A percentile compares a stretch with the other conserved stretches of the same genome.
These are phyloP conservation scores for Trichoderma oligosporum DNA, from an alignment of 2,329 filamentous ascomycete species.

Conservation along the genomic window DNA sequence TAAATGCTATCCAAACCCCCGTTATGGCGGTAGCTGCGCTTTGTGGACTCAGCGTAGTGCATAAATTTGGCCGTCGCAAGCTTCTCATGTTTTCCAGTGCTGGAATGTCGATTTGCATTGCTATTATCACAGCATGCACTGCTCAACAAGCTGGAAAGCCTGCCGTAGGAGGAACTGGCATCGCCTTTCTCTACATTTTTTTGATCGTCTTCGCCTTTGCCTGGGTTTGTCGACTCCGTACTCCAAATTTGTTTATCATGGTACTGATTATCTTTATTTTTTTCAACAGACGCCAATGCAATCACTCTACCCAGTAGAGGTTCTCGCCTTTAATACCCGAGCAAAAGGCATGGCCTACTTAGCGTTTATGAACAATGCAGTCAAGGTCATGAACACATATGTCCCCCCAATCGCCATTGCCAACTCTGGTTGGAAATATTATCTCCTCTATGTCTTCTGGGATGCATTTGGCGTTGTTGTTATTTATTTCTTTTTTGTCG, in stretches of 20 bases:
- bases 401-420: slow-evolving; percentile 1
- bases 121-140: not conserved
- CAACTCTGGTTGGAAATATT: slow-evolving; percentile 2
- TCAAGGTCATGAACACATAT: slow-evolving; percentile 6
- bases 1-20: slow-evolving; percentile 2
- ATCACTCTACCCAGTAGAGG: not conserved
- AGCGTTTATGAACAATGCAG: slow-evolving; percentile 5
- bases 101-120: not conserved
- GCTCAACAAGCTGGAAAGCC: not conserved
- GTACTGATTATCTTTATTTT: not conserved
- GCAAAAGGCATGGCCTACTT: slow-evolving; percentile 3
- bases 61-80: not conserved
- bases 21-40: not conserved
- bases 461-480: slow-evolving; percentile 2
- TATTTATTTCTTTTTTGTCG: slow-evolving; percentile 2
- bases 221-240: not conserved
- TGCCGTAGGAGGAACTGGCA: not conserved
- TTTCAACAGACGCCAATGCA: not conserved
- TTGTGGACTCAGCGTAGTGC: slow-evolving; percentile 2
- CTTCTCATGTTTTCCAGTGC: slow-evolving; percentile 6
- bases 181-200: slow-evolving; percentile 1
- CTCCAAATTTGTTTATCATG: fast-evolving
- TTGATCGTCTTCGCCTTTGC: not conserved
- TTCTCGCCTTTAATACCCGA: not conserved
- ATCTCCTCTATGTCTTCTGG: slow-evolving; percentile 1